Evolutionary conservation across 805 yeast species (phyloP), one percentile per base, ranked within the genome.

Genomic region (Ogataea siamensis): DNA sequence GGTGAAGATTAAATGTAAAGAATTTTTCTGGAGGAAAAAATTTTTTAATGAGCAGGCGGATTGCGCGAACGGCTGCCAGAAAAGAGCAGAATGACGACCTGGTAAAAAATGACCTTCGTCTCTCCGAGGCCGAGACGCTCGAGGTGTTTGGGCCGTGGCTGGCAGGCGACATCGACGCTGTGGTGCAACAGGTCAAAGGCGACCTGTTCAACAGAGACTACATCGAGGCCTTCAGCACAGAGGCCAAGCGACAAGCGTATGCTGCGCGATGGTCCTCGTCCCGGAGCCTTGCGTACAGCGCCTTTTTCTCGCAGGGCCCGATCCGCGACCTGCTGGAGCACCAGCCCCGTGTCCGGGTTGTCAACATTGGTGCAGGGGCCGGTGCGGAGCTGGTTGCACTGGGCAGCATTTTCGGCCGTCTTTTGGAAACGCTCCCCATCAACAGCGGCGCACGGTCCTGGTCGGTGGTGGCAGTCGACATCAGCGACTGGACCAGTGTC

Each of bases 341-440:
- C 8, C 55, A 55, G 19, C 62, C 53, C 12, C 8, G 19, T 13
- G 18, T 35, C 14, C 33, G 39, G 11, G 74, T 80, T 0, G 57
- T 87, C 23, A 75, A 82, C 50, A 69, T 88, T 24, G 96, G 96
- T 13, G 96, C 94, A 16, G 96, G 96, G 23, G 96, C 96, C 0
- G 86, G 91, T 4, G 85, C 87, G 2, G 96, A 87, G 55, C 60
- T 87, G 16, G 76, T 78, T 21, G 85, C 76, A 0, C 53, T 86
- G 28, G 76, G 77, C 1, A 70, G 88, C 12, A 64, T 83, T 1
- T 80, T 78, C 45, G 65, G 71, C 33, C 50, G 67, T 31, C 50
- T 45, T 9, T 30, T 52, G 23, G 51, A 50, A 14, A 12, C 27
- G 12, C 45, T 45, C 15, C 19, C 42, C 2, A 19, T 52, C 5